Base-by-base conservation (phyloP, 495 filamentous ascomycete genomes). In the Neurospora intermedia region DNA sequence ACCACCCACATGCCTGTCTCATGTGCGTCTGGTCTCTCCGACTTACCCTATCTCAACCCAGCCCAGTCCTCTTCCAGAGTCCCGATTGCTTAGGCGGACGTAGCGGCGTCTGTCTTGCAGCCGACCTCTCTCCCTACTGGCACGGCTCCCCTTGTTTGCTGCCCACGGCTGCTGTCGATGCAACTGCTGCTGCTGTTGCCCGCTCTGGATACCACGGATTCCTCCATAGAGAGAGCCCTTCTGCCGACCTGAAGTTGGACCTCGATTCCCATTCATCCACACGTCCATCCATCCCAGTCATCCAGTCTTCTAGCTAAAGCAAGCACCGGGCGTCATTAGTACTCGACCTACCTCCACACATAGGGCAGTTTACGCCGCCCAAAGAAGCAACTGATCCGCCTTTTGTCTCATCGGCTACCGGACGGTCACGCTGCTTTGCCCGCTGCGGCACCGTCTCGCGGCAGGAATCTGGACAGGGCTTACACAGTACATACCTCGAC, bases 71-170 rank as follows among this genome's bases (percentile, higher is more conserved):
- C 54, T 66, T 75, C 74, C 71, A 72, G 71, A 77, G 72, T 73
- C 73, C 75, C 69, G 75, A 76, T 75, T 79, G 76, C 80, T 75
- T 80, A 35, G 54, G 54, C 31, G 54, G 54, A 66, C 54, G 54
- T 71, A 76, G 74, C 78, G 76, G 80, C 76, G 78, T 76, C 77
- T 73, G 76, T 71, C 76, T 75, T 80, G 80, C 79, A 80, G 77
- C 73, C 69, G 45, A 77, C 73, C 75, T 75, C 73, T 43, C 31
- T 74, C 69, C 70, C 72, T 71, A 77, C 76, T 80, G 75, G 78
- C 74, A 78, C 75, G 76, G 75, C 74, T 75, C 71, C 69, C 70
- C 69, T 76, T 80, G 79, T 79, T 80, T 81, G 80, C 76, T 76
- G 66, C 73, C 59, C 73, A 46, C 72, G 18, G 66, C 75, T 72